Base-by-base conservation (phyloP, 2,329 filamentous ascomycete species). In the Fusarium tuaranense region DNA sequence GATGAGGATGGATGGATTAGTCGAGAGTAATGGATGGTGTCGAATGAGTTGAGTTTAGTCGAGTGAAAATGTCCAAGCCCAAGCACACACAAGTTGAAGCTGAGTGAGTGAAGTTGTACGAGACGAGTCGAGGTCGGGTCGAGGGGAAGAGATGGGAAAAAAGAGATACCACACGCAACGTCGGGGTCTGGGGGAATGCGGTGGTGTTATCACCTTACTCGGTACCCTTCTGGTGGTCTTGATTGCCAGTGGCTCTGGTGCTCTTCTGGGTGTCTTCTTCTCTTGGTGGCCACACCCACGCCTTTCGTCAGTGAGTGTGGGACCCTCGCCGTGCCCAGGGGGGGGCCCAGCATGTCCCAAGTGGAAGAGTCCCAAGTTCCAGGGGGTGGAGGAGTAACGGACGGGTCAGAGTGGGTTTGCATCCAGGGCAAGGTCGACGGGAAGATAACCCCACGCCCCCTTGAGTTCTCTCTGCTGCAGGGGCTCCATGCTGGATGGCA, bases 131-230 rank as follows among this genome's bases (percentile, higher is more conserved):
- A 66, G 22, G 60, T 57, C n/a, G 34, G 44, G 60, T 69, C 63
- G 72, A 76, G 70, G 61, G 68, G 65, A 70, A 63, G 57, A 76
- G 63, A 68, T 75, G 60, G 34, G 60, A 69, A 72, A 78, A 63
- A 66, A 72, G 65, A 63, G 63, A 59, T 62, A 65, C 51, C 59
- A 62, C 68, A 66, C 72, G 65, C 65, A 58, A 70, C 61, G 65
- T 73, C 58, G 61, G 73, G 76, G 74, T 71, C 71, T 79, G 77
- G 77, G 51, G 77, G 77, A 79, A 74, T 68, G 73, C 70, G 65
- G 77, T 76, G 70, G 77, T 78, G 75, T 79, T 79, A 79, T 79
- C 76, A 79, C 77, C 75, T 79, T 75, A 71, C 59, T 69, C 68
- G 67, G 72, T 69, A 65, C 69, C 68, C 68, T 70, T 61, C 62